A percentile compares a stretch with the other conserved stretches of the same genome.
Conservation (phyloP, 2,329 filamentous ascomycete genomes). For the Ophiostoma himal-ulmi region DNA sequence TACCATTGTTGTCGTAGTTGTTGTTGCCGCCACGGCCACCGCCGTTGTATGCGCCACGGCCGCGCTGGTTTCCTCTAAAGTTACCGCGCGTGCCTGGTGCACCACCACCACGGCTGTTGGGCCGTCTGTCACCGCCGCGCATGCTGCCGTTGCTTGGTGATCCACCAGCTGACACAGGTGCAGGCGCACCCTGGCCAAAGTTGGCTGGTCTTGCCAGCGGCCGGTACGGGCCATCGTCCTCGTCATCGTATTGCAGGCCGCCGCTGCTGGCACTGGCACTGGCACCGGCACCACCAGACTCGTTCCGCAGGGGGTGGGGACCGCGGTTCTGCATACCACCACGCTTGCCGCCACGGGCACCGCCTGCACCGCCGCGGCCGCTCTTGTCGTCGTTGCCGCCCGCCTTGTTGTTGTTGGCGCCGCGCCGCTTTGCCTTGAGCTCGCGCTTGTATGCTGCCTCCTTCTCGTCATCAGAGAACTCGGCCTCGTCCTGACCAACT, state of each 20-base stretch:
- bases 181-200: conserved; percentile 43
- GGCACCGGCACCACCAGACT: conserved; percentile 29
- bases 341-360: conserved; percentile 11
- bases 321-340: background rate
- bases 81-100: conserved; percentile 26
- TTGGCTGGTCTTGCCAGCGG: conserved; percentile 63
- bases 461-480: conserved; percentile 95
- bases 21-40: conserved; percentile 27
- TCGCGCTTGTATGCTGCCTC: conserved; percentile 75
- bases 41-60: conserved; percentile 13
- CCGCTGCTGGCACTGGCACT: conserved; percentile 31
- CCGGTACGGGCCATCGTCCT: conserved; percentile 64
- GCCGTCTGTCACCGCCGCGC: conserved; percentile 33
- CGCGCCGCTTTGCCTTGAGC: conserved; percentile 59
- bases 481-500: conserved; percentile 74
- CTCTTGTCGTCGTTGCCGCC: conserved; percentile 6
- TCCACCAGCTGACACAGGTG: conserved; percentile 37
- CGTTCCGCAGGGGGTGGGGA: conserved; percentile 37
- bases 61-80: conserved; percentile 16
- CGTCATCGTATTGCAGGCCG: conserved; percentile 61
- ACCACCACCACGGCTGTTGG: conserved; percentile 35
- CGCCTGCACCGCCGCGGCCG: background rate
- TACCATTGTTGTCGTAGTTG: conserved; percentile 8
- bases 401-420: conserved; percentile 29
- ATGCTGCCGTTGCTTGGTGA: conserved; percentile 31